A percentile compares a stretch with the other conserved stretches of the same genome.
These are phyloP conservation scores for Helotiales sp. DNA, from an alignment of 2,329 filamentous ascomycete genomes.

Conservation along the genomic window DNA sequence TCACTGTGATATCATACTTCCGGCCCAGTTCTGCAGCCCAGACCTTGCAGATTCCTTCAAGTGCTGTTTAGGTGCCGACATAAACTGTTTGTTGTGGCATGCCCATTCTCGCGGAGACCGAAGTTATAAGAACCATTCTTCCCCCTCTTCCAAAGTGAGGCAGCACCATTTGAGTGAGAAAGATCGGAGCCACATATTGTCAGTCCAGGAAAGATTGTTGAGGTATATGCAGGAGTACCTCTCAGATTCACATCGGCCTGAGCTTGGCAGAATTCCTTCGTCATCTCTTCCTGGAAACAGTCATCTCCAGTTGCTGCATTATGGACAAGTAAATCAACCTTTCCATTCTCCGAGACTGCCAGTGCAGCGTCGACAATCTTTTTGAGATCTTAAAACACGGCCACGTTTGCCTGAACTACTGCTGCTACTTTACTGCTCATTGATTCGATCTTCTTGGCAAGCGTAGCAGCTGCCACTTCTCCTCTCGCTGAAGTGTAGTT, in stretches of 20 bases:
- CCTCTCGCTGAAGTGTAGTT: slow-evolving; percentile 22
- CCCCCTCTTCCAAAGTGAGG: slow-evolving; percentile 53
- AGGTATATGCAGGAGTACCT: slow-evolving; percentile 10
- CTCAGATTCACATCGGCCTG: slow-evolving; percentile 59
- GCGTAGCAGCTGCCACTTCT: slow-evolving; percentile 46
- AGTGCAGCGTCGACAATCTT: slow-evolving; percentile 23
- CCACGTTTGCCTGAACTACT: slow-evolving; percentile 22
- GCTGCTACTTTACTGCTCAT: slow-evolving; percentile 25
- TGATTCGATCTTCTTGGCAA: slow-evolving; percentile 28
- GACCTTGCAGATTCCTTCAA: slow-evolving; percentile 40
- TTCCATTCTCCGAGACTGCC: slow-evolving; percentile 14
- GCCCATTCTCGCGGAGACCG: slow-evolving; percentile 55
- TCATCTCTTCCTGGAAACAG: slow-evolving; percentile 47
- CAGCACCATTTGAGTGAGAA: slow-evolving; percentile 58
- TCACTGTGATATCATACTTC: slow-evolving; percentile 27
- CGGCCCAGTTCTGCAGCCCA: slow-evolving; percentile 28
- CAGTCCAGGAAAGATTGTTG: not conserved
- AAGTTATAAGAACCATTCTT: slow-evolving; percentile 64
- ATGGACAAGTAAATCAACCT: slow-evolving; percentile 43
- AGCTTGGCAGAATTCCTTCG: slow-evolving; percentile 54
- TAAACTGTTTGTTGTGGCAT: slow-evolving; percentile 56
- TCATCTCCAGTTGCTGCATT: slow-evolving; percentile 27
- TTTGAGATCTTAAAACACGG: slow-evolving; percentile 4
- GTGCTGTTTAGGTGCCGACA: slow-evolving; percentile 61
- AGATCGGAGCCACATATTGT: slow-evolving; percentile 54